Conservation (phyloP, 495 filamentous ascomycete genomes). For the Bryoglossum gracile region DNA sequence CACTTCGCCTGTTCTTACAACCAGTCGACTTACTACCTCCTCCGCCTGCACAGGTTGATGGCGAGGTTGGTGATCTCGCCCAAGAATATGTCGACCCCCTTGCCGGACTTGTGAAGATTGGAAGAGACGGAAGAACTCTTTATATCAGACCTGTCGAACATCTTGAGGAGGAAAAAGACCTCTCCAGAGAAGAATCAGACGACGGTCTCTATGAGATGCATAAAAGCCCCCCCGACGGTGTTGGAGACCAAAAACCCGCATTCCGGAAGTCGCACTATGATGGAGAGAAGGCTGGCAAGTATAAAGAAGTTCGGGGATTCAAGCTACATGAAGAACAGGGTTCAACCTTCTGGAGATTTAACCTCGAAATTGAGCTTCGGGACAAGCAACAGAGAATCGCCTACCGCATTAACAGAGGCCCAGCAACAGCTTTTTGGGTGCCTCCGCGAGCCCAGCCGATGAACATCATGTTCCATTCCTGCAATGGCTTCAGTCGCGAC, state of each 20-base stretch:
- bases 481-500: constrained; percentile 87
- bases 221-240: constrained; percentile 23
- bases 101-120: constrained; percentile 78
- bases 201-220: constrained; percentile 68
- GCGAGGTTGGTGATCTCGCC: constrained; percentile 54
- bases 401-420: constrained; percentile 90
- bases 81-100: constrained; percentile 84
- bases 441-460: constrained; percentile 78
- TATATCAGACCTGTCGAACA: constrained; percentile 84
- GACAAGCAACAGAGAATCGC: constrained; percentile 74
- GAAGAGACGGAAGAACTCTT: constrained; percentile 68
- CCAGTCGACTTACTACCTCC: constrained; percentile 77
- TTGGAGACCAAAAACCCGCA: constrained; percentile 24
- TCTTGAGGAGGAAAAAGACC: constrained; percentile 61
- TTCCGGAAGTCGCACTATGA: constrained; percentile 39
- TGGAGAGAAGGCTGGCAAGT: constrained; percentile 68
- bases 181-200: constrained; percentile 70
- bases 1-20: constrained; percentile 74
- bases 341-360: constrained; percentile 95
- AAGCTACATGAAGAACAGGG: constrained; percentile 79
- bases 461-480: constrained; percentile 98
- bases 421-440: constrained; percentile 90
- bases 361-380: constrained; percentile 80
- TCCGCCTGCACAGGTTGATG: constrained; percentile 62
- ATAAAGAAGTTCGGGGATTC: constrained; percentile 71